Conservation (phyloP, 2,329 filamentous ascomycete genomes). For the Talaromyces islandicus region DNA sequence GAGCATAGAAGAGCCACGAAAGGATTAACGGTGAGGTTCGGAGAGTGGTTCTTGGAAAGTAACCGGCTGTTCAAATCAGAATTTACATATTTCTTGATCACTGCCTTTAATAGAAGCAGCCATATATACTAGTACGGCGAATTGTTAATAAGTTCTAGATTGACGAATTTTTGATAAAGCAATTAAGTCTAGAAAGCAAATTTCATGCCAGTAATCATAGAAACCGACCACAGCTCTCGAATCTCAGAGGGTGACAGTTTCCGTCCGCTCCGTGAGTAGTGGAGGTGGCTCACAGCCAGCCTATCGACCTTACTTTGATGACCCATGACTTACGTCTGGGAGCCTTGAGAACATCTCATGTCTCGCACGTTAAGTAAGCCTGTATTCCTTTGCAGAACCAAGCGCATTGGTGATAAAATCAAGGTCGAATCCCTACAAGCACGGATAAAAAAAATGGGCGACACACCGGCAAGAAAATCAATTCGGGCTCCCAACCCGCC, state of each 20-base stretch:
- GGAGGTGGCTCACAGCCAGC: background rate
- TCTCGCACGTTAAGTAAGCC: background rate
- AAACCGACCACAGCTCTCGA: background rate
- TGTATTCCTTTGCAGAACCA: background rate
- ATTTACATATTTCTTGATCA: too few species aligned
- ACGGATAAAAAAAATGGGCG: background rate
- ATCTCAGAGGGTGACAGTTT: background rate
- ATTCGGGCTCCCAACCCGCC: conserved; percentile 14
- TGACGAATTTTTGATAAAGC: background rate
- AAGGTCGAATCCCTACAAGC: background rate
- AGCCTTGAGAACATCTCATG: background rate
- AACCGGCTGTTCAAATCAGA: too few species aligned
- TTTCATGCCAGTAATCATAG: background rate
- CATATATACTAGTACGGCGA: too few species aligned
- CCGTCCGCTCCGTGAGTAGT: background rate
- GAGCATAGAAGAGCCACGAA: background rate
- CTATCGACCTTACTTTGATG: background rate
- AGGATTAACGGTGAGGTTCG: background rate
- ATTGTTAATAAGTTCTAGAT: background rate
- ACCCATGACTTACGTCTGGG: background rate
- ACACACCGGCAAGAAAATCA: conserved; percentile 7
- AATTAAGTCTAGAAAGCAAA: background rate
- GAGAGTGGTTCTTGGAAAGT: too few species aligned
- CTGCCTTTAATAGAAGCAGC: too few species aligned
- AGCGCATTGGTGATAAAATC: background rate